Percentiles rank a stretch among this genome's conserved stretches.
phyloP scores from a whole-genome alignment of 805 yeast species.

The Wickerhamomyces ciferrii region DNA sequence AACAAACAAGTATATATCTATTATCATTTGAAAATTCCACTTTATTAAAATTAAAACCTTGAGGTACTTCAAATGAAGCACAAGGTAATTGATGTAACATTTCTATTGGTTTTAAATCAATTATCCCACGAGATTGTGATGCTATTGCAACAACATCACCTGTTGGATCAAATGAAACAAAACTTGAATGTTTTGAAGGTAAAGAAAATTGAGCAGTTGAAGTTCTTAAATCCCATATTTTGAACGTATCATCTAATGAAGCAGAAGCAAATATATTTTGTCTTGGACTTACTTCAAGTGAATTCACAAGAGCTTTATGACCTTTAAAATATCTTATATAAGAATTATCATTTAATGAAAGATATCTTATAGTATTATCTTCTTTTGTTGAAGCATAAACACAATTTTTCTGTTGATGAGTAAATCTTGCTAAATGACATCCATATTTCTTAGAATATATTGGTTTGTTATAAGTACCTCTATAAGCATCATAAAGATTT shows the following conservation, averaged over 20 bases:
- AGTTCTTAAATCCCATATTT: constrained; percentile 82
- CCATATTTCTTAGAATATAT: constrained; percentile 89
- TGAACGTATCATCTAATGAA: constrained; percentile 72
- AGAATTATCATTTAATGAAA: constrained; percentile 71
- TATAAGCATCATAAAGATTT: constrained; percentile 70
- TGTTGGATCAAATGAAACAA: constrained; percentile 76
- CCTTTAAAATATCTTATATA: constrained; percentile 85
- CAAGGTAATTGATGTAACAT: constrained; percentile 33
- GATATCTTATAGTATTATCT: constrained; percentile 69
- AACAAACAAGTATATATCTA: constrained; percentile 51
- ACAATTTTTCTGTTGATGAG: constrained; percentile 68
- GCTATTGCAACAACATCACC: constrained; percentile 78
- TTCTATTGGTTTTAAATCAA: constrained; percentile 58
- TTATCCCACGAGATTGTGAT: constrained; percentile 33
- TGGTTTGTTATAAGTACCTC: constrained; percentile 65
- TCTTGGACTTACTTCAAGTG: constrained; percentile 68
- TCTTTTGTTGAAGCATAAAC: constrained; percentile 81
- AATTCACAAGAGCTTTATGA: constrained; percentile 71
- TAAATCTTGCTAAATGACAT: constrained; percentile 78
- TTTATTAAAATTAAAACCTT: constrained; percentile 46
- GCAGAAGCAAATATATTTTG: constrained; percentile 61
- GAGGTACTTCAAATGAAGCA: constrained; percentile 38
- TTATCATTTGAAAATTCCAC: constrained; percentile 80
- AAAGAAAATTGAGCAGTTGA: constrained; percentile 60
- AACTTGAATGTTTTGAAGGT: constrained; percentile 47